Base-by-base conservation (phyloP, 2,329 filamentous ascomycete genomes). In the Talaromyces islandicus region DNA sequence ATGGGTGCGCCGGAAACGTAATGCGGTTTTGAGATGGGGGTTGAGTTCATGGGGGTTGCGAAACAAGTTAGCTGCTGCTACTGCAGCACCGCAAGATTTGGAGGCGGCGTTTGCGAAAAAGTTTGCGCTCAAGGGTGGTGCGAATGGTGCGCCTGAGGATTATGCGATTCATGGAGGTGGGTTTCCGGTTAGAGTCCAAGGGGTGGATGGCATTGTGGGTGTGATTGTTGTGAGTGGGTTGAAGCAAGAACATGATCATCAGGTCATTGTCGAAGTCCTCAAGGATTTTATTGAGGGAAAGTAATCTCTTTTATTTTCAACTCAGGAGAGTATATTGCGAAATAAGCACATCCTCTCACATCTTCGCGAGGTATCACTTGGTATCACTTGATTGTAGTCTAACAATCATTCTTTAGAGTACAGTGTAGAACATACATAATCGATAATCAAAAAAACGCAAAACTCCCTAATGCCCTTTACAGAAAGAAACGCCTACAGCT, bases 91-190 rank as follows among this genome's bases (percentile, higher is more conserved):
- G 2, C 70, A 68, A 1, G 84, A 84, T 11, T 82, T 91, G 63
- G 87, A 91, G 75, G 77, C 70, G 25, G 78, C 76, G 2, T 92
- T 93, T 72, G 80, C 81, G 46, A 79, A 80, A 32, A 88, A 88
- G 70, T 89, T 84, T 69, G 85, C 81, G 35, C 76, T 92, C 68
- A 81, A 83, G 6, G 73, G 73, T 59, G 73, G 73, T 59, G 75
- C 77, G 46, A 81, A 81, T 55, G 78, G 80, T 17, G 70, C 71
- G 2, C 82, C 81, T 2, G 79, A 81, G 58, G 78, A 83, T 32
- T 93, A 89, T 77, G 89, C 89, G 0, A 89, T 92, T 63, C 89
- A 92, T 72, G 90, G 90, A 0, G 90, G 90, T 24, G 90, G 81
- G 0, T 85, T 90, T 64, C 90, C 90, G 0, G 82, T 93, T 32